Evolutionary conservation across 495 filamentous ascomycete genomes (phyloP), one percentile per base, ranked within the genome.

Genomic region (Mytilinidion resinicola): DNA sequence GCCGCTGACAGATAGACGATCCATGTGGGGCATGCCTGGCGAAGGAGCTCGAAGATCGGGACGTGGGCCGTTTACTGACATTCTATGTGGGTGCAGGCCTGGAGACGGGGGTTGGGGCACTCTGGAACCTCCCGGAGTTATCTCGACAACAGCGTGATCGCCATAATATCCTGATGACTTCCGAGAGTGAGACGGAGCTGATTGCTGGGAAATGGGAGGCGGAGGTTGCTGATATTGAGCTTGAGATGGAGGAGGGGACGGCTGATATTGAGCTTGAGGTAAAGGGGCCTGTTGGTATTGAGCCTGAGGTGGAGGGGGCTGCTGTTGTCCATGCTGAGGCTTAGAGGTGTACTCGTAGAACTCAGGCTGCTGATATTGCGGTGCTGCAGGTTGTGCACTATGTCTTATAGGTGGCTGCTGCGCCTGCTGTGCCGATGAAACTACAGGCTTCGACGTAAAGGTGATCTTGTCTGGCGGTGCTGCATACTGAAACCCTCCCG

Each of bases 1-100:
- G 8, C 68, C 68, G 44, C 67, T 69, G 11, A 73, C 68, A 0
- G 72, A 74, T 10, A 73, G 60, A 9, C 70, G 59, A 48, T 69
- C 61, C 68, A 70, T 70, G 10, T 68, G 63, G 2, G 67, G 67
- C 36, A 56, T 44, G 15, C 59, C 50, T 0, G 60, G 59, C 14
- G 64, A 70, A 12, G 62, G 55, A 0, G 61, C 33, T 47, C 50
- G 38, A 42, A 48, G 17, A 53, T 53, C 43, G 42, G 50, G 12
- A 49, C 44, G 19, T 33, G 42, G 41, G 19, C 37, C 43, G 46
- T 37, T 36, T 10, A 15, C 15, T 5, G 51, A 53, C 8, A 41
- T 19, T 19, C 51, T 3, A 17, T 53, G 51, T 38, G 51, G 51
- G 20, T 12, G 51, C 0, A 53, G 34, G 14, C 37, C 37, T 12